Conservation (phyloP, 768 basidiomycete genomes). For the Leccinum subgranulosum region DNA sequence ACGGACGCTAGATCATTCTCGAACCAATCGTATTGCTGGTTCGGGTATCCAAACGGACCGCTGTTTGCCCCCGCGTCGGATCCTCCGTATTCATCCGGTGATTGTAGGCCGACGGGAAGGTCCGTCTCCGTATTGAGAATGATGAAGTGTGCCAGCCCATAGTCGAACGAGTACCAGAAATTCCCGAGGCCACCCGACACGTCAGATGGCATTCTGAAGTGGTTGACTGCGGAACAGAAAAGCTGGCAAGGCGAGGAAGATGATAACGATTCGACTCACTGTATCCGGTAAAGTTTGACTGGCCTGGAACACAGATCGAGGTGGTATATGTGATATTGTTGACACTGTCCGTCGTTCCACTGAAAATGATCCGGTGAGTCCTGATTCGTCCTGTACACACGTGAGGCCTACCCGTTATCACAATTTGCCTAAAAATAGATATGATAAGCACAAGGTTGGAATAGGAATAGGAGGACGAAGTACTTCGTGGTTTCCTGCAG, state of each 20-base stretch:
- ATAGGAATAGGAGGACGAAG: background rate
- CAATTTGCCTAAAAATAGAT: constrained; percentile 18
- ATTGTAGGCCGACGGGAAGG: constrained; percentile 22
- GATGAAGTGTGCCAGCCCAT: constrained; percentile 29
- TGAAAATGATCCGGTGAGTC: background rate
- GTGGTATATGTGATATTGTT: constrained; percentile 26
- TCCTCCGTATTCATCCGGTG: constrained; percentile 23
- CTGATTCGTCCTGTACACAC: background rate
- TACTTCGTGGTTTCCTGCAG: constrained; percentile 23
- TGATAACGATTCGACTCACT: constrained; percentile 11
- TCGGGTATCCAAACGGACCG: constrained; percentile 27
- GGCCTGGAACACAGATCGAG: constrained; percentile 26
- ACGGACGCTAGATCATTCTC: constrained; percentile 24
- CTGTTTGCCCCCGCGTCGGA: constrained; percentile 18
- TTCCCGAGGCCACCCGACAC: constrained; percentile 26
- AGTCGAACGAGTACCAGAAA: constrained; percentile 32
- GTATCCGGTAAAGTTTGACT: constrained; percentile 28
- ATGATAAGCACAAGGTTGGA: background rate
- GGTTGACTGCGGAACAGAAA: constrained; percentile 17
- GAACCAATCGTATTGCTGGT: constrained; percentile 28
- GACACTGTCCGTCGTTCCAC: constrained; percentile 22
- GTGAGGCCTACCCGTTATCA: constrained; percentile 25
- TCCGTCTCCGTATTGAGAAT: constrained; percentile 24
- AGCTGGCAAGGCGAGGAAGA: background rate
- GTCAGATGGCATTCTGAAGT: constrained; percentile 27